A percentile compares a stretch with the other conserved stretches of the same genome.
Evolutionary conservation across 2,329 filamentous ascomycete genomes (phyloP).

Genomic region (Parafenestella ontariensis): DNA sequence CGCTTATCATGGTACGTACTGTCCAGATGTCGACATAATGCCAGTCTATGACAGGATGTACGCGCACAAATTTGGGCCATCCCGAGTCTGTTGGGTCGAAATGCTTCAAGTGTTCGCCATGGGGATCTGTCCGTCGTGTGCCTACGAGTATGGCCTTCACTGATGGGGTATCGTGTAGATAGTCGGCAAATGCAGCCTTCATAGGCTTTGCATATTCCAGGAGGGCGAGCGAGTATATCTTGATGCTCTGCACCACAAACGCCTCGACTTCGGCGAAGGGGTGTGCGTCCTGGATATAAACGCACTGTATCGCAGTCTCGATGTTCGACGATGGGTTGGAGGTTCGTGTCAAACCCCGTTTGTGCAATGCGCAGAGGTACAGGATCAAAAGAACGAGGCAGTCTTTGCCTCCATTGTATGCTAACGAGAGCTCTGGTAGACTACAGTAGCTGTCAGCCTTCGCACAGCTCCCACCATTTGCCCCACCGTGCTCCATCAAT

Average conservation of each 20-base stretch:
- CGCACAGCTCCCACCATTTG: constrained; percentile 5
- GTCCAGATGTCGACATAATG: constrained; percentile 95
- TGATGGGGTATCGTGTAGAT: constrained; percentile 68
- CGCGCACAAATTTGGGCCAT: constrained; percentile 91
- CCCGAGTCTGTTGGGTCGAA: constrained; percentile 88
- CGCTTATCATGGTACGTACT: constrained; percentile 60
- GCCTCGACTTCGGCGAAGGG: constrained; percentile 86
- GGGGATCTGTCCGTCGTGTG: constrained; percentile 89
- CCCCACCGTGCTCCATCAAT: too few species aligned
- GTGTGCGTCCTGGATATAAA: constrained; percentile 86
- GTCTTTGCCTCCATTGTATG: constrained; percentile 98
- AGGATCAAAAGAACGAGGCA: constrained; percentile 91
- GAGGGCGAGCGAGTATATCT: constrained; percentile 76
- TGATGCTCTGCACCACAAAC: constrained; percentile 75
- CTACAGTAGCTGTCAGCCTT: constrained; percentile 54
- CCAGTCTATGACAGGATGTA: constrained; percentile 98
- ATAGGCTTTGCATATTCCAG: constrained; percentile 79
- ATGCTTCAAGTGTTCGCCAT: constrained; percentile 77
- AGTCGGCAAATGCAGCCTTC: constrained; percentile 79
- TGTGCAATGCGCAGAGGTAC: constrained; percentile 72
- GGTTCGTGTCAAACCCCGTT: constrained; percentile 36
- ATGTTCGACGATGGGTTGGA: constrained; percentile 26
- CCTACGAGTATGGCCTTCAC: constrained; percentile 86
- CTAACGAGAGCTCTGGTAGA: constrained; percentile 80
- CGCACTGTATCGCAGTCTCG: constrained; percentile 68